Conservation (phyloP, 208 protist genomes). For the Acanthamoeba quina region DNA sequence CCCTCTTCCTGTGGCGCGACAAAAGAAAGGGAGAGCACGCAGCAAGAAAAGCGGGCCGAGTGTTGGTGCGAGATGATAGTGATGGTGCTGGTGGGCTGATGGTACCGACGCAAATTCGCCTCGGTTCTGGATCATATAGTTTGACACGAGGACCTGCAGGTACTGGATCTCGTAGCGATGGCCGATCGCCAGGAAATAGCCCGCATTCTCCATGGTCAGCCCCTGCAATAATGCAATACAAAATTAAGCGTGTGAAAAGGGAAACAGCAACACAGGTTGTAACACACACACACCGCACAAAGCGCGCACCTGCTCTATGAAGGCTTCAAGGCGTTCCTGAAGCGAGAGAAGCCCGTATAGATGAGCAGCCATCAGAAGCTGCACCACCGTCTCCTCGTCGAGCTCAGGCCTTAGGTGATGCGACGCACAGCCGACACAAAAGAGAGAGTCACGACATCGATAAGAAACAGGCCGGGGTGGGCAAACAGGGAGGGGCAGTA, state of each 20-base stretch:
- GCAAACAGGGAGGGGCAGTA: background rate
- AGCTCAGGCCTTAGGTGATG: background rate
- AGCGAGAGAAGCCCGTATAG: background rate
- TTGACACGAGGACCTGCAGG: background rate
- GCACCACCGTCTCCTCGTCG: background rate
- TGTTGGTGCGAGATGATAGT: background rate
- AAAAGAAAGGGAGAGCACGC: background rate
- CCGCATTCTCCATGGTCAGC: background rate
- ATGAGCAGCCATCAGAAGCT: constrained; percentile 20
- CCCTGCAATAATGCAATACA: background rate
- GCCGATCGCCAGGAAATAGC: constrained; percentile 18
- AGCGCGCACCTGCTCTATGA: background rate
- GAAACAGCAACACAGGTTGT: too few relatives aligned
- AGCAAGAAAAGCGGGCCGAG: background rate
- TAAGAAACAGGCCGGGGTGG: background rate
- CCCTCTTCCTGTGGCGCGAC: background rate
- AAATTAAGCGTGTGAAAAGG: too few relatives aligned
- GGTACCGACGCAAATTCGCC: background rate
- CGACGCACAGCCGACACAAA: background rate
- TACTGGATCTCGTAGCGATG: background rate
- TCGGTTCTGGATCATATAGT: constrained; percentile 19
- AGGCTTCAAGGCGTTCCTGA: background rate
- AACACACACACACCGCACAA: too few relatives aligned
- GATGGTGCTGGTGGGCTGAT: background rate
- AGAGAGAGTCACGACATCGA: too few relatives aligned